A percentile compares a stretch with the other conserved stretches of the same genome.
Evolutionary conservation across 2,329 filamentous ascomycete species (phyloP).

Genomic region (Xylariaceae sp.): DNA sequence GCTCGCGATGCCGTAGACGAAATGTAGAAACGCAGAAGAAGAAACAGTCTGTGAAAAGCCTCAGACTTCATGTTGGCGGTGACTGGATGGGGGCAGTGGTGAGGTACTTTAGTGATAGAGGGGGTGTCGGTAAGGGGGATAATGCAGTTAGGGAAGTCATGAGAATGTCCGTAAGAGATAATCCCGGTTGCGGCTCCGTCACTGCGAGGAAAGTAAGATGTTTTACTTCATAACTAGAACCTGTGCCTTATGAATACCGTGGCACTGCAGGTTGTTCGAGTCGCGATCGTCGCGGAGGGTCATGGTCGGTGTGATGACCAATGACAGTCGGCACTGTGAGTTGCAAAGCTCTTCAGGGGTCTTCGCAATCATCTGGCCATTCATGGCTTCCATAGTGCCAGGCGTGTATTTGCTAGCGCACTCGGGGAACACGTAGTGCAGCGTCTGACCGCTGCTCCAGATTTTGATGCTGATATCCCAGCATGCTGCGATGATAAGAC

Average conservation of each 20-base stretch:
- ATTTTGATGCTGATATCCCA: slow-evolving; percentile 28
- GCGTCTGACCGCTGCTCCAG: slow-evolving; percentile 29
- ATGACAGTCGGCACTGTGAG: slow-evolving; percentile 25
- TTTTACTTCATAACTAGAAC: slow-evolving; percentile 30
- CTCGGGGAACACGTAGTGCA: slow-evolving; percentile 30
- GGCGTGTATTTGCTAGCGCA: slow-evolving; percentile 24
- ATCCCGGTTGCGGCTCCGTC: not conserved
- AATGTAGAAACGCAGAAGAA: not conserved
- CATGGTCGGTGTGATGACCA: slow-evolving; percentile 28
- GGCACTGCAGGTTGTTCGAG: slow-evolving; percentile 13
- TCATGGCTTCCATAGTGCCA: slow-evolving; percentile 27
- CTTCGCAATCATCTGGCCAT: slow-evolving; percentile 17
- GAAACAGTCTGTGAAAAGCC: too few species aligned
- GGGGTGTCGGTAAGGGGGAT: not conserved
- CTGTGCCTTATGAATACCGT: slow-evolving; percentile 26
- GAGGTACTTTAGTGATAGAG: not conserved
- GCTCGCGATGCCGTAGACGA: not conserved
- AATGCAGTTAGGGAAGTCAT: not conserved
- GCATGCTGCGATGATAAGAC: slow-evolving; percentile 22
- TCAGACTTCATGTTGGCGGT: too few species aligned
- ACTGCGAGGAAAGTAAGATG: not conserved
- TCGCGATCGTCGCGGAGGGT: slow-evolving; percentile 27
- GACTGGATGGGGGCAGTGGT: not conserved
- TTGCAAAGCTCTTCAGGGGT: slow-evolving; percentile 20
- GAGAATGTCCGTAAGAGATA: not conserved